Evolutionary conservation across 1,284 basidiomycete genomes (phyloP).

Genomic region (Pascua guehoae): DNA sequence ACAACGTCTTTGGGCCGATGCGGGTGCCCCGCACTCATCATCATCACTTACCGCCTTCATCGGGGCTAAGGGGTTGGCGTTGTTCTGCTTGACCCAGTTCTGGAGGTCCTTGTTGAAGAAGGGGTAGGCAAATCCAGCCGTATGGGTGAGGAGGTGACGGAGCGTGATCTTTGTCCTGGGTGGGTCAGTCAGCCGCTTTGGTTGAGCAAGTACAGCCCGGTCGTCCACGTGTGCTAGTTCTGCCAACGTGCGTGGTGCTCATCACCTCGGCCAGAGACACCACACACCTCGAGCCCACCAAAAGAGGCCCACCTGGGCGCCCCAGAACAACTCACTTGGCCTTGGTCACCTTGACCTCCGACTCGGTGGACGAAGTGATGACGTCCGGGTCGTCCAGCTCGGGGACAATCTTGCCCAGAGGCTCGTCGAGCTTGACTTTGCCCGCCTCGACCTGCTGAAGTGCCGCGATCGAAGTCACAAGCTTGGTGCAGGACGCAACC

Average conservation of each 20-base stretch:
- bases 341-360: neutral
- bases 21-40: too few species aligned
- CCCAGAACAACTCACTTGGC: neutral
- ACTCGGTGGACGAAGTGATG: constrained; percentile 1
- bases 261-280: too few species aligned
- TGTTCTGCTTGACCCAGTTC: constrained; percentile 19
- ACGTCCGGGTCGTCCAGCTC: constrained; percentile 17
- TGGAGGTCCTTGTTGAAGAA: constrained; percentile 18
- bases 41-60: too few species aligned
- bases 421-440: constrained; percentile 25
- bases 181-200: neutral
- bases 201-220: too few species aligned
- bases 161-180: constrained; percentile 6
- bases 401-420: constrained; percentile 19
- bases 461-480: constrained; percentile 7
- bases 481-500: constrained; percentile 20
- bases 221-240: too few species aligned
- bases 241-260: too few species aligned
- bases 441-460: constrained; percentile 33
- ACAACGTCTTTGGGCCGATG: too few species aligned
- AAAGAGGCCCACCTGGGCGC: too few species aligned
- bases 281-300: neutral
- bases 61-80: constrained; percentile 6
- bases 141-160: constrained; percentile 13
- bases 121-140: constrained; percentile 11